Evolutionary conservation across 75 land plant species (phyloP).

Genomic region (Chamaecyparis obtusa): DNA sequence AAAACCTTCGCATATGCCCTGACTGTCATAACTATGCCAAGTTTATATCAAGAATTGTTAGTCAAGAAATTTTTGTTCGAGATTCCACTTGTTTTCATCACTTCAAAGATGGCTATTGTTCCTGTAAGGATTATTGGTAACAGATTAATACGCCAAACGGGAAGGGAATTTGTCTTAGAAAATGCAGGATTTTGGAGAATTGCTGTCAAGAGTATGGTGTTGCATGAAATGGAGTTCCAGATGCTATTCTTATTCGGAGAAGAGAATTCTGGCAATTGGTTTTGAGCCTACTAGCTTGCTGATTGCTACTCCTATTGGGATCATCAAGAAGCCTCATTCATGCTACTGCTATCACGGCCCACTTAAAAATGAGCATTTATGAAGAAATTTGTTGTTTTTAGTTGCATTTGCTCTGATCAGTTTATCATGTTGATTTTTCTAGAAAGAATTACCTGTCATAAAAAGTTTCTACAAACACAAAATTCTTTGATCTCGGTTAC

Average conservation of each 20-base stretch:
- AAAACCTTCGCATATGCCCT: constrained; percentile 25
- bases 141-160: not conserved
- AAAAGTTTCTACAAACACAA: not conserved
- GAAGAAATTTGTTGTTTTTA: not conserved
- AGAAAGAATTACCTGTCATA: not conserved
- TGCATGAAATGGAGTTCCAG: not conserved
- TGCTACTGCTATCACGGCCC: constrained; percentile 2
- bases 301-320: not conserved
- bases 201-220: not conserved
- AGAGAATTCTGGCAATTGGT: constrained; percentile 10
- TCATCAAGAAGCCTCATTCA: not conserved
- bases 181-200: not conserved
- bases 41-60: constrained; percentile 22
- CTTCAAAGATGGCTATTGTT: constrained; percentile 25
- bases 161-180: not conserved
- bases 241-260: not conserved
- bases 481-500: not conserved
- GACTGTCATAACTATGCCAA: constrained; percentile 27
- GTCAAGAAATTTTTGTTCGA: constrained; percentile 18
- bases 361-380: not conserved
- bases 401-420: not conserved
- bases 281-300: not conserved
- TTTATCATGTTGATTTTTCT: not conserved
- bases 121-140: constrained; percentile 24
- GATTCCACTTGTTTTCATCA: constrained; percentile 27